Evolutionary conservation across 140 eudicot genomes (phyloP).

Genomic region (Ambrosia hybrid): DNA sequence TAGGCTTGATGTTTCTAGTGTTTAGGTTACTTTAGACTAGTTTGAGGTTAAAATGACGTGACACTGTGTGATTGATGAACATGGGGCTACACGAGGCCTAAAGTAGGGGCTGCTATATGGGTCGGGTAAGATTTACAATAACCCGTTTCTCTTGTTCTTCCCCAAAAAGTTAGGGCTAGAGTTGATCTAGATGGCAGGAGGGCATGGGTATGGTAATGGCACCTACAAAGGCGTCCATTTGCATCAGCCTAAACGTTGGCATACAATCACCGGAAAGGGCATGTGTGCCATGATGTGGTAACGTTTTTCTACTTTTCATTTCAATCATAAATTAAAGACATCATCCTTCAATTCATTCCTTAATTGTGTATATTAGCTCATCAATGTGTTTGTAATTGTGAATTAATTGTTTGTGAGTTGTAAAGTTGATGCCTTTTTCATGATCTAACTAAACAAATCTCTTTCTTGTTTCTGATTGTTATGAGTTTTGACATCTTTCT

Average conservation of each 20-base stretch:
- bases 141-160: no score
- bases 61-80: no score
- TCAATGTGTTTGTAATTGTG: constrained; percentile 6
- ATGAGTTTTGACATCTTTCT: not conserved
- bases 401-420: not conserved
- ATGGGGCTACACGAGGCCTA: no score
- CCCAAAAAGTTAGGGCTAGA: no score
- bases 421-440: not conserved
- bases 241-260: constrained; percentile 95
- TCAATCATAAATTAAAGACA: no score
- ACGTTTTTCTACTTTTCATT: not conserved
- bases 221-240: constrained; percentile 68
- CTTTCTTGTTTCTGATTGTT: not conserved
- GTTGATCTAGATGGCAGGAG: constrained; percentile 51
- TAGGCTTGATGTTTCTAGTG: no score
- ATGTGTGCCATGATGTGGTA: constrained; percentile 96
- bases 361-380: not conserved
- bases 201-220: constrained; percentile 56
- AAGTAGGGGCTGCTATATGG: no score
- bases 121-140: no score
- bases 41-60: no score
- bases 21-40: no score
- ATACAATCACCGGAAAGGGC: constrained; percentile 90
- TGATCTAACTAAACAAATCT: not conserved
- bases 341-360: no score